Evolutionary conservation across 192 early-diverging fungal genomes (phyloP).

Genomic region (Linnemannia zychae): DNA sequence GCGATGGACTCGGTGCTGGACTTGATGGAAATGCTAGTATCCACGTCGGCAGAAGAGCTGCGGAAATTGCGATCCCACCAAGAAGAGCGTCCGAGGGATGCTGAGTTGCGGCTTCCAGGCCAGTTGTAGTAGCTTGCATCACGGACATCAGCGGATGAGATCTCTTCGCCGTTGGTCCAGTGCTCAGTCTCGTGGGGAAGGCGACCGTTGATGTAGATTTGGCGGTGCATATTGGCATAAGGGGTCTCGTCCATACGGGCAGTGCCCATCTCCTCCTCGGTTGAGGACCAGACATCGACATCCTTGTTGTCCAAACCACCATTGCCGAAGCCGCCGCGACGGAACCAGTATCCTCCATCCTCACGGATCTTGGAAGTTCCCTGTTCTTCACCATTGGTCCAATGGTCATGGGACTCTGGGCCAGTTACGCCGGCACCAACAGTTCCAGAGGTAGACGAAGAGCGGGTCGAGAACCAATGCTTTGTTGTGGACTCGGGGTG

Average conservation of each 20-base stretch:
- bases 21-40: neutral
- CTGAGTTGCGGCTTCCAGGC: neutral
- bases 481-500: neutral
- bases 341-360: constrained; percentile 20
- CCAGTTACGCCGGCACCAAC: neutral
- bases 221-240: constrained; percentile 12
- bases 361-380: constrained; percentile 32
- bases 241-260: constrained; percentile 7
- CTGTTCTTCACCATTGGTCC: constrained; percentile 27
- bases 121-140: constrained; percentile 25
- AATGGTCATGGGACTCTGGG: constrained; percentile 7
- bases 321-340: neutral
- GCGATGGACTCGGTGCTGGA: neutral
- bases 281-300: constrained; percentile 29
- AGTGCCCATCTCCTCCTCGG: constrained; percentile 26
- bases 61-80: constrained; percentile 21
- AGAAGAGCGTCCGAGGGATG: constrained; percentile 13
- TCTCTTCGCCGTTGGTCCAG: constrained; percentile 36
- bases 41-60: neutral
- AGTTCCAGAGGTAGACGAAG: neutral
- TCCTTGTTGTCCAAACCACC: constrained; percentile 28
- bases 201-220: neutral
- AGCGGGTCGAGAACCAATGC: constrained; percentile 26
- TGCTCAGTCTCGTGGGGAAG: constrained; percentile 20
- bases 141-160: constrained; percentile 20